phyloP scores from a whole-genome alignment of 257 asterid species.

The Coffea canephora region DNA sequence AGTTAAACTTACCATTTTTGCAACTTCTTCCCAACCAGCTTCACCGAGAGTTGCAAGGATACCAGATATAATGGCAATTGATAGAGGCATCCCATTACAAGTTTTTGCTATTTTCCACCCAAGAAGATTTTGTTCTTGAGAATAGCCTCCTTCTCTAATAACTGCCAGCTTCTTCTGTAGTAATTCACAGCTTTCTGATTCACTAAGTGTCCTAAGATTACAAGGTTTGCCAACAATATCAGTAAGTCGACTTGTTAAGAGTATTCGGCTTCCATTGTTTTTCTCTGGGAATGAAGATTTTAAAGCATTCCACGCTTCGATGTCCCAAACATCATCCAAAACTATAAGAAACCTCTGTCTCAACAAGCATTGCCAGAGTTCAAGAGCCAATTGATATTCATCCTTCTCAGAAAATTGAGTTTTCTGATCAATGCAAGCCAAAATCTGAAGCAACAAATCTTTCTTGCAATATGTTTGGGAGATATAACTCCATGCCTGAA shows the following conservation, averaged over 20 bases:
- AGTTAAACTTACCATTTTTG: background rate
- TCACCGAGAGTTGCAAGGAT: background rate
- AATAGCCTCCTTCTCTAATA: background rate
- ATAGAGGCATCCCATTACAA: background rate
- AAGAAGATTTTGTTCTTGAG: background rate
- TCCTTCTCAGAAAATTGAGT: background rate
- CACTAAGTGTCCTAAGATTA: background rate
- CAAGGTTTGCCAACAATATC: background rate
- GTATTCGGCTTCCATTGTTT: constrained; percentile 11
- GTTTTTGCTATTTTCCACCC: background rate
- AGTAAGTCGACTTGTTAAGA: background rate
- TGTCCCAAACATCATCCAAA: constrained; percentile 23
- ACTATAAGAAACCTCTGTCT: background rate
- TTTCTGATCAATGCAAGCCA: background rate
- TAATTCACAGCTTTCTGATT: background rate
- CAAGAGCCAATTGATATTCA: background rate
- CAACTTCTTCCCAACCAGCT: background rate
- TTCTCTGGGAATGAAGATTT: constrained; percentile 8
- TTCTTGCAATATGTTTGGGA: no score
- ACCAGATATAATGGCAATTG: background rate
- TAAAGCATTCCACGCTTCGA: constrained; percentile 17
- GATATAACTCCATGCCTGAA: no score
- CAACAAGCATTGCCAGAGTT: background rate
- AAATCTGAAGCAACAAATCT: constrained; percentile 8
- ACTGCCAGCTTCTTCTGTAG: background rate